phyloP scores from a whole-genome alignment of 768 basidiomycete genomes.

The Leccinum disarticulatum region DNA sequence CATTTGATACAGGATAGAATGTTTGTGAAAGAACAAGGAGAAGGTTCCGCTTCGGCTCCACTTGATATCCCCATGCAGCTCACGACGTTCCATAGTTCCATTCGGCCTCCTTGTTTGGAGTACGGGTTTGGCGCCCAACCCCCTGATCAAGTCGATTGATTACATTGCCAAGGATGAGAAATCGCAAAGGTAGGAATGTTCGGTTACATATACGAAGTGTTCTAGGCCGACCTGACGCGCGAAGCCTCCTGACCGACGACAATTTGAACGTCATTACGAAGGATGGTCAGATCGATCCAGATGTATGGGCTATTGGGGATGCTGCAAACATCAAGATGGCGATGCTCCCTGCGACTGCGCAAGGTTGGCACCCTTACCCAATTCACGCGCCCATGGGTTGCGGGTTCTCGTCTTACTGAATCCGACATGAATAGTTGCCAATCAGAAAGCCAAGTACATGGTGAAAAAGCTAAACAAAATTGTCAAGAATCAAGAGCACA shows the following conservation, averaged over 20 bases:
- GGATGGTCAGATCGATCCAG: constrained; percentile 53
- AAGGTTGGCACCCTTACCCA: constrained; percentile 46
- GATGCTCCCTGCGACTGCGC: constrained; percentile 80
- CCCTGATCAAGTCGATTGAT: constrained; percentile 61
- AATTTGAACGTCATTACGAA: constrained; percentile 60
- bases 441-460: constrained; percentile 72
- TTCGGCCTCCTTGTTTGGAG: constrained; percentile 88
- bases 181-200: constrained; percentile 45
- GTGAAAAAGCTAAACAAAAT: constrained; percentile 65
- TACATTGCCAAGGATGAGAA: constrained; percentile 62
- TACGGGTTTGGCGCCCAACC: constrained; percentile 83
- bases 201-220: constrained; percentile 32
- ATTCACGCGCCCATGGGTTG: constrained; percentile 18
- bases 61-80: constrained; percentile 3
- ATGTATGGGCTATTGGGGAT: constrained; percentile 85
- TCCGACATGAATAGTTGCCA: constrained; percentile 52
- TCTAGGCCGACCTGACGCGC: constrained; percentile 11
- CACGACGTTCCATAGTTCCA: constrained; percentile 48
- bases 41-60: constrained; percentile 43
- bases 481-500: constrained; percentile 46
- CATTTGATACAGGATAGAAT: constrained; percentile 51
- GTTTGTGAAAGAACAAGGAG: constrained; percentile 69
- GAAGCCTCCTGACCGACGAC: constrained; percentile 50
- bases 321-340: constrained; percentile 57
- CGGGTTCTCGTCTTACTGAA: constrained; percentile 19